A percentile compares a stretch with the other conserved stretches of the same genome.
These are phyloP conservation scores for Leishmania mexicana DNA, from an alignment of 208 protist species.

Conservation along the genomic window DNA sequence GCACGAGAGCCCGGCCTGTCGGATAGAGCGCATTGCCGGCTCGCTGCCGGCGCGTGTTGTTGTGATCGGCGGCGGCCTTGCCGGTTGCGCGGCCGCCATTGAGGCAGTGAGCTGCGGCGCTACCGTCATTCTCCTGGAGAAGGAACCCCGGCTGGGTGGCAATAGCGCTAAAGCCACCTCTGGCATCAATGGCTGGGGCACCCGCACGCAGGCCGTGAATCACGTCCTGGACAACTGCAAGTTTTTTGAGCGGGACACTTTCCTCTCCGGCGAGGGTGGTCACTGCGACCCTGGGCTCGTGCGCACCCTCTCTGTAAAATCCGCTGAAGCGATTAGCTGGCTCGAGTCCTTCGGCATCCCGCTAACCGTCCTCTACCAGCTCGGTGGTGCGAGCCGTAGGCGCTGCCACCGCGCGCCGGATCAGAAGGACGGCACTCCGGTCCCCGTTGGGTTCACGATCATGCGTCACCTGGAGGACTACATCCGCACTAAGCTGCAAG, in stretches of 20 bases:
- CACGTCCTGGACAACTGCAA: conserved; percentile 63
- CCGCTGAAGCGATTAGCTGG: conserved; percentile 75
- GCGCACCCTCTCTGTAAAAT: conserved; percentile 76
- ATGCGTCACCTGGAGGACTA: conserved; percentile 83
- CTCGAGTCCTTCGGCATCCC: conserved; percentile 83
- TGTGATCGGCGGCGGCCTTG: conserved; percentile 86
- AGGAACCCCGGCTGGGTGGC: conserved; percentile 88
- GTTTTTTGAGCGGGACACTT: conserved; percentile 87
- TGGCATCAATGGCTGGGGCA: conserved; percentile 95
- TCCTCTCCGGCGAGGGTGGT: conserved; percentile 65
- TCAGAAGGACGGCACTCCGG: conserved; percentile 70
- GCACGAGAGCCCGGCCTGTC: conserved; percentile 56
- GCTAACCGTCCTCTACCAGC: conserved; percentile 85
- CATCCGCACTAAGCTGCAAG: conserved; percentile 59
- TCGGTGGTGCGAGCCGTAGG: conserved; percentile 87
- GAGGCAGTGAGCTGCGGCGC: conserved; percentile 83
- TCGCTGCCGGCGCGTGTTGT: conserved; percentile 72
- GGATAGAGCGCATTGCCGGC: conserved; percentile 55
- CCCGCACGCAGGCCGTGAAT: conserved; percentile 83
- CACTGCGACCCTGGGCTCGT: conserved; percentile 81
- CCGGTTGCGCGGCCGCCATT: conserved; percentile 83
- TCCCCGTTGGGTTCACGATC: conserved; percentile 91
- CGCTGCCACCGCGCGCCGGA: conserved; percentile 89
- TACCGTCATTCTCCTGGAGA: conserved; percentile 92
- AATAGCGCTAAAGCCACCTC: conserved; percentile 97